Base-by-base conservation (phyloP, 163 green algal species). In the Chloromonas sp. region DNA sequence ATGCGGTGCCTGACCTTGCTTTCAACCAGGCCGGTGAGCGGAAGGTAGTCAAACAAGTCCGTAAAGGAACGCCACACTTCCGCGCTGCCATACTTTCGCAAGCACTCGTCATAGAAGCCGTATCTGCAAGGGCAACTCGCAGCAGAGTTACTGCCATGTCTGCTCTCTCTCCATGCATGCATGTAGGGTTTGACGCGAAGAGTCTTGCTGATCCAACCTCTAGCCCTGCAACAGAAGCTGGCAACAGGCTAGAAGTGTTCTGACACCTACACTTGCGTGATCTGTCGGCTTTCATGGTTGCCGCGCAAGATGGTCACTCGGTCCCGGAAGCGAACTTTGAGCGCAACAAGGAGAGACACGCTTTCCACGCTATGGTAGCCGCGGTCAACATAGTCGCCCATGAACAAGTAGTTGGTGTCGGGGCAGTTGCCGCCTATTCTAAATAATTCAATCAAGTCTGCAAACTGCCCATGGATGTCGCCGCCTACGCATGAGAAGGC, bases 391-490 rank as follows among this genome's bases (percentile, higher is more conserved):
- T 99, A 99, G 92, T 99, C 97, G 1, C 97, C 97, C 95, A 99
- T 98, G 91, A 99, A 99, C 60, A 99, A 87, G 83, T 99, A 99
- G 90, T 98, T 99, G 13, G 96, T 99, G 85, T 98, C 93, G 0
- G 97, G 97, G 81, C 94, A 97, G 82, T 98, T 95, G n/a, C 97
- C 97, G 36, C 97, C 97, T 3, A 99, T 98, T 61, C 93, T 92
- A 89, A 99, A 99, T 15, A 99, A 94, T 93, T 99, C 97, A 80
- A 96, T 88, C 77, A 99, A 85, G 89, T 99, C 97, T 77, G 98
- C 95, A 87, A 99, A 99, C 91, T 99, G 97, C 0, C 97, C 97
- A 84, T 99, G 97, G 71, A 99, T 99, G 88, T 99, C 97, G 2
- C 97, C 89, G 76, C 86, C 85, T 88, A 81, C 15, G 5, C 1